Conservation (phyloP, 176 grass and related monocot species). For the Melocanna baccifera region DNA sequence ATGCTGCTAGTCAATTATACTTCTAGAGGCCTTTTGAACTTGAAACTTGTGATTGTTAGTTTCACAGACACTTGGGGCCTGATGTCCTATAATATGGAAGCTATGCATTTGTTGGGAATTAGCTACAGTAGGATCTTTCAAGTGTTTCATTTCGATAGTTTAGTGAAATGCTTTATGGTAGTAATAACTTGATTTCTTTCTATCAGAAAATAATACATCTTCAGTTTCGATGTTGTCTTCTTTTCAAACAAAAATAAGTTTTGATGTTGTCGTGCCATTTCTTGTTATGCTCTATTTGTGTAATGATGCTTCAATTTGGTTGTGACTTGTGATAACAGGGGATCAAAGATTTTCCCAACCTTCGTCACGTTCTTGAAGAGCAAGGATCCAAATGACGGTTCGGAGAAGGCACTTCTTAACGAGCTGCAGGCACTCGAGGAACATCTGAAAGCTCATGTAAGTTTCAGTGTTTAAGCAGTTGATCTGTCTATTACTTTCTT, state of each 20-base stretch:
- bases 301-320: not conserved
- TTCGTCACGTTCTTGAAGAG: slow-evolving; percentile 81
- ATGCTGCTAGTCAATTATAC: not conserved
- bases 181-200: not conserved
- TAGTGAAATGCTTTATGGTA: not conserved
- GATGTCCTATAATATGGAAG: not conserved
- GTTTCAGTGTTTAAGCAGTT: not conserved
- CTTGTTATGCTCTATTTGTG: not conserved
- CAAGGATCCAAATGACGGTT: slow-evolving; percentile 74
- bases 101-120: not conserved
- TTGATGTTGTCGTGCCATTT: not conserved
- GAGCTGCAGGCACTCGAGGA: slow-evolving; percentile 68
- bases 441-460: slow-evolving; percentile 82
- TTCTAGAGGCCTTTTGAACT: not conserved
- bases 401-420: slow-evolving; percentile 56
- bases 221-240: not conserved
- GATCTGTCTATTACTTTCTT: not conserved
- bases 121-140: not conserved
- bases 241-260: not conserved
- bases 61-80: not conserved
- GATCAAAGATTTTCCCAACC: slow-evolving; percentile 74
- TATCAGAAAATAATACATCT: too few relatives aligned
- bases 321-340: slow-evolving; percentile 47
- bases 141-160: not conserved
- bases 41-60: not conserved